These are phyloP conservation scores for Guadua angustifolia DNA, from an alignment of 176 grass and related monocot genomes.

Conservation along the genomic window DNA sequence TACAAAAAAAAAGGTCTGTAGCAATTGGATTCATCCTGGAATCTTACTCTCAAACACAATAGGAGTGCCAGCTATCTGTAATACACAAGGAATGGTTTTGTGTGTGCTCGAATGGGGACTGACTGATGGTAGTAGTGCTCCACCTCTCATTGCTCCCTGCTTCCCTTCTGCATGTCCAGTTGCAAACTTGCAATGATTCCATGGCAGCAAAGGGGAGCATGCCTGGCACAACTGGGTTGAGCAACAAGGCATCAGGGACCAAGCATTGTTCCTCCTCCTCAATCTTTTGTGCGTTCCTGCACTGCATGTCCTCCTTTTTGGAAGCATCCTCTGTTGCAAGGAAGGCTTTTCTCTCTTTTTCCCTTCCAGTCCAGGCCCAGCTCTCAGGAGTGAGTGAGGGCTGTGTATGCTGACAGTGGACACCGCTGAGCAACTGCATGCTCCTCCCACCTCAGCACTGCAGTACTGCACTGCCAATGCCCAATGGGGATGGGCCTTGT, in stretches of 20 bases:
- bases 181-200: conserved; percentile 20
- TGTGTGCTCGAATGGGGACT: neutral
- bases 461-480: too few species aligned
- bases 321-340: conserved; percentile 31
- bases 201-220: neutral
- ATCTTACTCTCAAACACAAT: neutral
- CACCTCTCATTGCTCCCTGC: neutral
- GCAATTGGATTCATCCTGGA: neutral
- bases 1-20: neutral
- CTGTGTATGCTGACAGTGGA: neutral
- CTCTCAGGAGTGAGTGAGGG: neutral
- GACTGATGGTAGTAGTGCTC: neutral
- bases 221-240: neutral
- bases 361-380: neutral
- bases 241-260: conserved; percentile 1
- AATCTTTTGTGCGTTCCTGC: neutral
- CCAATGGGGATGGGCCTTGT: neutral
- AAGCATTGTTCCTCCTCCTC: neutral
- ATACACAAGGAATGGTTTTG: neutral
- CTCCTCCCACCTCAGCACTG: neutral
- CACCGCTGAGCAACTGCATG: neutral
- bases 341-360: neutral
- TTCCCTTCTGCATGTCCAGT: neutral
- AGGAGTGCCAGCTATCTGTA: neutral
- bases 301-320: conserved; percentile 7